Conservation (phyloP, 139 green algal genomes). For the Closterium sp. region DNA sequence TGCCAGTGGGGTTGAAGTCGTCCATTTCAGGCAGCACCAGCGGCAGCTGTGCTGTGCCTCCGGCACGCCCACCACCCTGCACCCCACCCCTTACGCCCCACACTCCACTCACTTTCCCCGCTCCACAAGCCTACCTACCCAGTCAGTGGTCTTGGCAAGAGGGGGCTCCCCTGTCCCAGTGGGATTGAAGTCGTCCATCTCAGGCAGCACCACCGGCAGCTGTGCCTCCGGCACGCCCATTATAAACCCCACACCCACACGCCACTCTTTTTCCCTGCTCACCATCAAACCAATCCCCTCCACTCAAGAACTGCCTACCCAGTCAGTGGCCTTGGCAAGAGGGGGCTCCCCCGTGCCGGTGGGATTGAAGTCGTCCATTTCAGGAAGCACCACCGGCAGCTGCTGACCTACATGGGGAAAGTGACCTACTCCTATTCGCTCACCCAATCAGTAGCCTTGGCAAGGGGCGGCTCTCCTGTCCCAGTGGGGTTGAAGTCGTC, state of each 20-base stretch:
- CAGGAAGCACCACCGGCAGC: slow-evolving; percentile 86
- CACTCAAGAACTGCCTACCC: slow-evolving; percentile 60
- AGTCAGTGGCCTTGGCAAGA: slow-evolving; percentile 76
- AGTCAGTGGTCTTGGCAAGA: slow-evolving; percentile 76
- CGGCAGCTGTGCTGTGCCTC: slow-evolving; percentile 75
- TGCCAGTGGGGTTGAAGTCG: slow-evolving; percentile 86
- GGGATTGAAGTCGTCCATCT: slow-evolving; percentile 83
- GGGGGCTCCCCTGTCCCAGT: slow-evolving; percentile 80
- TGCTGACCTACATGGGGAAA: too few species aligned
- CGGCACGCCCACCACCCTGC: slow-evolving; percentile 63
- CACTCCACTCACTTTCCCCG: neutral
- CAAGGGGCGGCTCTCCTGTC: slow-evolving; percentile 79
- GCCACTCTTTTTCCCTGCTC: too few species aligned
- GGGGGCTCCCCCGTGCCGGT: slow-evolving; percentile 79
- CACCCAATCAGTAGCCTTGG: slow-evolving; percentile 79
- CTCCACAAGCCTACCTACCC: too few species aligned
- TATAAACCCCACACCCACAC: slow-evolving; percentile 30
- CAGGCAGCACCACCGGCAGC: slow-evolving; percentile 84
- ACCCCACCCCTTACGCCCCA: too few species aligned
- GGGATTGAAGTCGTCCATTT: slow-evolving; percentile 83
- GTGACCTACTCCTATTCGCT: too few species aligned
- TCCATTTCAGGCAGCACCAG: slow-evolving; percentile 79
- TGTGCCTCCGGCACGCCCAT: slow-evolving; percentile 71
- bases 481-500: slow-evolving; percentile 88
- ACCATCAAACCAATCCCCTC: too few species aligned